phyloP scores from a whole-genome alignment of 768 basidiomycete genomes.

The Crepidotus variabilis region DNA sequence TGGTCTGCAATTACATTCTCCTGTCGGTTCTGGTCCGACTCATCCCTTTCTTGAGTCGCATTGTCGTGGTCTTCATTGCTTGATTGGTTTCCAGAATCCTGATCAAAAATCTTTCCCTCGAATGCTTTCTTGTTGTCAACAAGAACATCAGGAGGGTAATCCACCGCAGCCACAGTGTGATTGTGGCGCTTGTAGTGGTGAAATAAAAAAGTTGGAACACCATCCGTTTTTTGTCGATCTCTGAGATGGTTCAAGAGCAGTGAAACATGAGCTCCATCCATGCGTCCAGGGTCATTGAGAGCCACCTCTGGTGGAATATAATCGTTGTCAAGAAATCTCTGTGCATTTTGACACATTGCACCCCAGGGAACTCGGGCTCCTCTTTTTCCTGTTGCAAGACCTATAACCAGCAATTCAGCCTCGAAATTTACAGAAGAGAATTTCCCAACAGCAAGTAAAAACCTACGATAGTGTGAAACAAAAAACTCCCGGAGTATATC shows the following conservation, averaged over 20 bases:
- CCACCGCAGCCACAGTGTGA: background rate
- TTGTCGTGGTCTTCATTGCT: background rate
- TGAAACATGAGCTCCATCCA: background rate
- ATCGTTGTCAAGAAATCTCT: background rate
- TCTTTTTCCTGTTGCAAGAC: background rate
- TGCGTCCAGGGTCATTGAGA: background rate
- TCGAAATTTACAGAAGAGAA: background rate
- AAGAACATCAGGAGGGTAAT: background rate
- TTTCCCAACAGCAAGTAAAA: too few species aligned
- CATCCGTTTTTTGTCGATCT: background rate
- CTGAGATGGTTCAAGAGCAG: background rate
- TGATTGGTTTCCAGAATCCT: background rate
- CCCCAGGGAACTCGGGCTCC: background rate
- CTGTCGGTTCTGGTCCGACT: too few species aligned
- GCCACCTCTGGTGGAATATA: background rate
- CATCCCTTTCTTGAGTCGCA: background rate
- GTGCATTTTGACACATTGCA: background rate
- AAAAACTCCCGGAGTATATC: background rate
- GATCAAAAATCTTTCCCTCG: background rate
- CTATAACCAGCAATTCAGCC: background rate
- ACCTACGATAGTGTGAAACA: background rate
- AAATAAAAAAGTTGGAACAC: background rate
- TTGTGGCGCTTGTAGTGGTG: background rate
- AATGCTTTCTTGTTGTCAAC: background rate
- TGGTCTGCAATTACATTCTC: too few species aligned